Conservation (phyloP, 306 rosid genomes). For the Cercis canadensis region DNA sequence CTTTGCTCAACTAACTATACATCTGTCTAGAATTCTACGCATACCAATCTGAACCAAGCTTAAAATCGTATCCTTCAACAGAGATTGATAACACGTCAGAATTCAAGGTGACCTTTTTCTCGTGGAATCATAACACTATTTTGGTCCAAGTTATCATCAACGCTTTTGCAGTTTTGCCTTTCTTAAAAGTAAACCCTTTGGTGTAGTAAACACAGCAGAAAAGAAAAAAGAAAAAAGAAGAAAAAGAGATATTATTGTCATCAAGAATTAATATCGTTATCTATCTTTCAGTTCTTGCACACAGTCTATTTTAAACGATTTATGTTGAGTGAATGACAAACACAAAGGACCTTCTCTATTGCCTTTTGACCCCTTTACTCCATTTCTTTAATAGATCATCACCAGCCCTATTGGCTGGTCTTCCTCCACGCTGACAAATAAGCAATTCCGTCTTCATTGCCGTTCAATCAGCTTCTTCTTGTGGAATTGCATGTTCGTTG, state of each 20-base stretch:
- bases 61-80: no score
- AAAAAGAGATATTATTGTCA: slow-evolving; percentile 16
- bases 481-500: slow-evolving; percentile 37
- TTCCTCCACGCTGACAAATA: slow-evolving; percentile 30
- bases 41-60: no score
- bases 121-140: slow-evolving; percentile 20
- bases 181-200: slow-evolving; percentile 39
- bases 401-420: slow-evolving; percentile 30
- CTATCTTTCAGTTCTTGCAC: background rate
- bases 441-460: background rate
- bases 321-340: background rate
- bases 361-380: slow-evolving; percentile 15
- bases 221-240: background rate
- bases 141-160: slow-evolving; percentile 27
- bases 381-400: slow-evolving; percentile 5
- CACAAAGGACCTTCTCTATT: background rate
- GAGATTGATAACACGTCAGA: background rate
- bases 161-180: slow-evolving; percentile 30
- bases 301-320: slow-evolving; percentile 21
- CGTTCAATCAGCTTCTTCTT: slow-evolving; percentile 34
- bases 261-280: slow-evolving; percentile 5
- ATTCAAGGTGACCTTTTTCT: slow-evolving; percentile 13
- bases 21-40: no score
- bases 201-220: slow-evolving; percentile 16
- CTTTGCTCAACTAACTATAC: no score